These are phyloP conservation scores for Limnanthes douglasii DNA, from an alignment of 345 rosid species.

Conservation along the genomic window DNA sequence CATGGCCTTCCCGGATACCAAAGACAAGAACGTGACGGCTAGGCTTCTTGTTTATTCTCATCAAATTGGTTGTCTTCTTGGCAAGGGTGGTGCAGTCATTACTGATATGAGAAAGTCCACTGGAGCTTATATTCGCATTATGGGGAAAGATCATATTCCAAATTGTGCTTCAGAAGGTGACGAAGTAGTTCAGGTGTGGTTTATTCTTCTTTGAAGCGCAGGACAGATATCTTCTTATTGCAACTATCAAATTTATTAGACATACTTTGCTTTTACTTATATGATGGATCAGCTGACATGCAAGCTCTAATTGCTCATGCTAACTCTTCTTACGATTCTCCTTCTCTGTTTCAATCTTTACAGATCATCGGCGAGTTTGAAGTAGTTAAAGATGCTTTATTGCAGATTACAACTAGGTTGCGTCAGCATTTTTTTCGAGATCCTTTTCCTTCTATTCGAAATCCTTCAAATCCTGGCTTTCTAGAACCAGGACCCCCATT, in stretches of 20 bases:
- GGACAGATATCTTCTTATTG: background rate
- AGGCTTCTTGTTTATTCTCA: constrained; percentile 49
- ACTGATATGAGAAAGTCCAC: constrained; percentile 60
- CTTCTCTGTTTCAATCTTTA: constrained; percentile 2
- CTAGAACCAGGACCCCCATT: constrained; percentile 40
- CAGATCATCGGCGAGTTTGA: constrained; percentile 60
- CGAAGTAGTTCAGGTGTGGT: constrained; percentile 60
- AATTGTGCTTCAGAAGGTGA: constrained; percentile 63
- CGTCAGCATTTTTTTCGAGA: constrained; percentile 49
- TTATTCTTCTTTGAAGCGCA: constrained; percentile 2
- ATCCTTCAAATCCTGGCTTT: constrained; percentile 31
- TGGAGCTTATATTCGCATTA: constrained; percentile 56
- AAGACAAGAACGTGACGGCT: constrained; percentile 34
- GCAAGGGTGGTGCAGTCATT: constrained; percentile 60
- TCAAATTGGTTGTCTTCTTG: constrained; percentile 75
- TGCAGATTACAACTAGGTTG: constrained; percentile 56
- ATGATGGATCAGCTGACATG: background rate
- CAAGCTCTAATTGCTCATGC: background rate
- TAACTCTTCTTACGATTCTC: background rate
- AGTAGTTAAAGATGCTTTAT: constrained; percentile 52
- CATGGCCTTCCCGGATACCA: constrained; percentile 36
- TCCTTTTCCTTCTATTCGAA: constrained; percentile 30
- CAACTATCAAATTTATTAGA: background rate
- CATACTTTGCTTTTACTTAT: background rate
- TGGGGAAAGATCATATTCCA: constrained; percentile 62